Percentiles rank a stretch among this genome's conserved stretches.
Evolutionary conservation across 164 flowering plant species (phyloP).

Genomic region (Piper betle): DNA sequence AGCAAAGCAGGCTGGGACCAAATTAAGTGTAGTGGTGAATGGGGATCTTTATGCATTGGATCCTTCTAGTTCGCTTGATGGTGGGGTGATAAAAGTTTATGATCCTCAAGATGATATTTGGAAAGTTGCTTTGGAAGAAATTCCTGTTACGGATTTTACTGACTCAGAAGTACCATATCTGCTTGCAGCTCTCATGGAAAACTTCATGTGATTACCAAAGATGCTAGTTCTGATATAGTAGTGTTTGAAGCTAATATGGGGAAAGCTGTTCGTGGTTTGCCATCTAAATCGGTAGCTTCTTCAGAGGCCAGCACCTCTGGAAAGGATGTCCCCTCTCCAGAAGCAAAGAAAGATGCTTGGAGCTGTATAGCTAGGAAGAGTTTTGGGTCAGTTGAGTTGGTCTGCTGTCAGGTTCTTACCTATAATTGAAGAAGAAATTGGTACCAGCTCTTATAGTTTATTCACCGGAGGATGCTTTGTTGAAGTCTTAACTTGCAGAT

Average conservation of each 20-base stretch:
- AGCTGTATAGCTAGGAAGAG: conserved; percentile 31
- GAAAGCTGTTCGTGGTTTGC: conserved; percentile 1
- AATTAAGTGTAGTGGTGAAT: conserved; percentile 68
- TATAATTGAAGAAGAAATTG: conserved; percentile 10
- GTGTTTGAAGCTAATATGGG: conserved; percentile 39
- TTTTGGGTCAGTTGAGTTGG: conserved; percentile 46
- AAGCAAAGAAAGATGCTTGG: conserved; percentile 27
- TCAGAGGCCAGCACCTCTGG: conserved; percentile 6
- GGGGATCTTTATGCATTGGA: conserved; percentile 79
- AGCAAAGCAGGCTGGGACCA: conserved; percentile 83
- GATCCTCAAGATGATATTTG: conserved; percentile 65
- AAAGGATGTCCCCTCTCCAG: conserved; percentile 10
- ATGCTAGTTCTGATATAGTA: conserved; percentile 28
- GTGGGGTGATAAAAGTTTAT: conserved; percentile 67
- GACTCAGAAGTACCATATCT: conserved; percentile 75
- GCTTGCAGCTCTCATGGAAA: conserved; percentile 69
- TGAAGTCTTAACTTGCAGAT: neutral
- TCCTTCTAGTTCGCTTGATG: conserved; percentile 66
- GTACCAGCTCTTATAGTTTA: neutral
- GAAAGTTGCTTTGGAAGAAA: conserved; percentile 61
- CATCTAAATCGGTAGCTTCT: neutral
- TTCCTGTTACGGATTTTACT: conserved; percentile 48
- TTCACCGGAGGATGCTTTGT: too few relatives aligned
- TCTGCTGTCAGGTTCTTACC: conserved; percentile 55
- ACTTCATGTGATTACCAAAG: conserved; percentile 78